Evolutionary conservation across 2,329 filamentous ascomycete species (phyloP).

Genomic region (Lizonia empirigonia): DNA sequence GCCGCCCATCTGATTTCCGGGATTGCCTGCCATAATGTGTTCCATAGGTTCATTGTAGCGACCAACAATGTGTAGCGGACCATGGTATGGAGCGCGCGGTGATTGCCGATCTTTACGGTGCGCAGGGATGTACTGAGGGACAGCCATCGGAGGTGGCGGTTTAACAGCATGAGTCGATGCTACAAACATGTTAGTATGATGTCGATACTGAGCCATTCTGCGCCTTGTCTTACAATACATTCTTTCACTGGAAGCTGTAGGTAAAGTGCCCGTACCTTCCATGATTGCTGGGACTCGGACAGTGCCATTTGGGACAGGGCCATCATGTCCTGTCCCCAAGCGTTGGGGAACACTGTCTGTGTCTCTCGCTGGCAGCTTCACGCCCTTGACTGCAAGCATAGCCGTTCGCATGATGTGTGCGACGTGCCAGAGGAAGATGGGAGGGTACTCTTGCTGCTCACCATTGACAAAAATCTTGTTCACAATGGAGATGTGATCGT

Average conservation of each 20-base stretch:
- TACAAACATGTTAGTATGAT: constrained; percentile 19
- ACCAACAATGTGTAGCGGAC: background rate
- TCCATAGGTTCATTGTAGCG: constrained; percentile 8
- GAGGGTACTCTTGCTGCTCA: constrained; percentile 31
- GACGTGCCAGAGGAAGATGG: constrained; percentile 39
- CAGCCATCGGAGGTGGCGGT: background rate
- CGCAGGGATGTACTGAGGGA: background rate
- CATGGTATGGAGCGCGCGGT: background rate
- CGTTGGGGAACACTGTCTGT: background rate
- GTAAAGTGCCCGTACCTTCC: background rate
- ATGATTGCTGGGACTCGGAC: background rate
- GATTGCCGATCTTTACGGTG: background rate
- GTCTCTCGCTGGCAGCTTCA: background rate
- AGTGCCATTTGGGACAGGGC: background rate
- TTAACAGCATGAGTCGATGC: constrained; percentile 5
- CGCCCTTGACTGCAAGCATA: constrained; percentile 16
- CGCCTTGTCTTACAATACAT: constrained; percentile 18
- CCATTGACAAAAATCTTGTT: constrained; percentile 38
- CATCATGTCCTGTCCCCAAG: background rate
- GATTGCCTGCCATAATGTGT: background rate
- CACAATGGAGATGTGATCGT: constrained; percentile 29
- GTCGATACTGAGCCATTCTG: background rate
- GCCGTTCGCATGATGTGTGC: constrained; percentile 29
- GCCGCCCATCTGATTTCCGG: background rate
- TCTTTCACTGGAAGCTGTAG: background rate